phyloP scores from a whole-genome alignment of 306 rosid genomes.

The barrel medic (Medicago truncatula) region DNA sequence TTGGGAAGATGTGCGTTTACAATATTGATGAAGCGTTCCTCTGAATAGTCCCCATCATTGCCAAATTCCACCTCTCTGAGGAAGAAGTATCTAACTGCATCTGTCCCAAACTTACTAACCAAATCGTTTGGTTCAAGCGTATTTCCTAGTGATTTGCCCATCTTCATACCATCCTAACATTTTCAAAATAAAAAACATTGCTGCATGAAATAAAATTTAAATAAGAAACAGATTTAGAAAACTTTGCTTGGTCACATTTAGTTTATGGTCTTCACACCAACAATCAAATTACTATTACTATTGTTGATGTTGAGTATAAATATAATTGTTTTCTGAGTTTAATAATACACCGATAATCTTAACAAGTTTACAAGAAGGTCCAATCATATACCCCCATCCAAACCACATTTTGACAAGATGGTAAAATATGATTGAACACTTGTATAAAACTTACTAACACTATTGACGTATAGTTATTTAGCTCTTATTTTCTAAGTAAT shows the following conservation, averaged over 20 bases:
- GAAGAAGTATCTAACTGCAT: slow-evolving; percentile 97
- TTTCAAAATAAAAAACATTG: slow-evolving; percentile 68
- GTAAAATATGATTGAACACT: background rate
- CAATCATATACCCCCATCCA: background rate
- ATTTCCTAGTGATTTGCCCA: slow-evolving; percentile 97
- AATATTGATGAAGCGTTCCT: slow-evolving; percentile 86
- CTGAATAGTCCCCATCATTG: slow-evolving; percentile 91
- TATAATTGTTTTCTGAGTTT: background rate
- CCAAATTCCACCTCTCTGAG: slow-evolving; percentile 95
- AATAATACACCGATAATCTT: background rate
- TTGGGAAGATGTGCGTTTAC: slow-evolving; percentile 99
- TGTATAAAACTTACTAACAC: background rate
- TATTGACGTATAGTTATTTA: background rate
- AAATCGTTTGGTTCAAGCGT: slow-evolving; percentile 95
- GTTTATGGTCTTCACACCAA: slow-evolving; percentile 16
- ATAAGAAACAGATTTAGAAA: slow-evolving; percentile 52
- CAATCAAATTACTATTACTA: background rate
- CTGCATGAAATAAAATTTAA: slow-evolving; percentile 72
- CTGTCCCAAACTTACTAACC: slow-evolving; percentile 83
- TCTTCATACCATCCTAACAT: slow-evolving; percentile 98
- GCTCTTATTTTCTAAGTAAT: background rate
- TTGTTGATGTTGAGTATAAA: slow-evolving; percentile 21
- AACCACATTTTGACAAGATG: background rate
- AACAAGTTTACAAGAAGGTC: background rate
- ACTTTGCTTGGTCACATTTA: slow-evolving; percentile 24